phyloP scores from a whole-genome alignment of 139 green algal genomes.

The Tetratostichococcus sp. region DNA sequence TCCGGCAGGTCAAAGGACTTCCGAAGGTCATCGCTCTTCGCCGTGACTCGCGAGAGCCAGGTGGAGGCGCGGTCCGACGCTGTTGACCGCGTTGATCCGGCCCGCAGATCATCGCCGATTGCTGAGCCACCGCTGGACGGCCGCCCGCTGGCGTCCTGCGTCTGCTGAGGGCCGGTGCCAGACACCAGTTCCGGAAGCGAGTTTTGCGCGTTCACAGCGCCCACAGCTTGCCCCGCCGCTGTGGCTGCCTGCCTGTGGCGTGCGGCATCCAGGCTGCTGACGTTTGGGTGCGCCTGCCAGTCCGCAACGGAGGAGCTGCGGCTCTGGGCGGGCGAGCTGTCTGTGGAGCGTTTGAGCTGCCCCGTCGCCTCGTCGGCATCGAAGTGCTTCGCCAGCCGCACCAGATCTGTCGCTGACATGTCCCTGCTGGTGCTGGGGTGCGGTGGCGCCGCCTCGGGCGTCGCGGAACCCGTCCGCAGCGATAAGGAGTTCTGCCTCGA shows the following conservation, averaged over 20 bases:
- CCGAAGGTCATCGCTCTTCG: slow-evolving; percentile 29
- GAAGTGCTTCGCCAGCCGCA: neutral
- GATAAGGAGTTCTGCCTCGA: neutral
- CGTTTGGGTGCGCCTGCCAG: neutral
- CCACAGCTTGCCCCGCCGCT: neutral
- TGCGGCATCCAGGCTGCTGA: neutral
- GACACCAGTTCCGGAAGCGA: too few relatives aligned
- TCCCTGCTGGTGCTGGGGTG: neutral
- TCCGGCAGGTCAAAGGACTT: slow-evolving; percentile 30
- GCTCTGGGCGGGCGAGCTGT: neutral
- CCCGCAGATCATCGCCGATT: neutral
- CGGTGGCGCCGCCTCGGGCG: neutral
- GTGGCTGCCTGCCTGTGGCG: too few relatives aligned
- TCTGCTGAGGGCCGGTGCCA: too few relatives aligned
- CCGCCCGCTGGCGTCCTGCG: too few relatives aligned
- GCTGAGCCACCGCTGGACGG: too few relatives aligned
- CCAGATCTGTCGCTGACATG: slow-evolving; percentile 5
- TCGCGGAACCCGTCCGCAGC: neutral
- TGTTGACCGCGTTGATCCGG: neutral
- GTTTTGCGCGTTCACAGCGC: neutral
- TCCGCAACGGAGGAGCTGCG: neutral
- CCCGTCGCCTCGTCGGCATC: neutral
- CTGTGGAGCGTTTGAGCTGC: neutral
- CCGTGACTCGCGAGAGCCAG: slow-evolving; percentile 24
- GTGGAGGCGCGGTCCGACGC: neutral